Percentiles rank a stretch among this genome's conserved stretches.
Conservation (phyloP, 768 basidiomycete genomes). For the Tylopilus rubrobrunneus region DNA sequence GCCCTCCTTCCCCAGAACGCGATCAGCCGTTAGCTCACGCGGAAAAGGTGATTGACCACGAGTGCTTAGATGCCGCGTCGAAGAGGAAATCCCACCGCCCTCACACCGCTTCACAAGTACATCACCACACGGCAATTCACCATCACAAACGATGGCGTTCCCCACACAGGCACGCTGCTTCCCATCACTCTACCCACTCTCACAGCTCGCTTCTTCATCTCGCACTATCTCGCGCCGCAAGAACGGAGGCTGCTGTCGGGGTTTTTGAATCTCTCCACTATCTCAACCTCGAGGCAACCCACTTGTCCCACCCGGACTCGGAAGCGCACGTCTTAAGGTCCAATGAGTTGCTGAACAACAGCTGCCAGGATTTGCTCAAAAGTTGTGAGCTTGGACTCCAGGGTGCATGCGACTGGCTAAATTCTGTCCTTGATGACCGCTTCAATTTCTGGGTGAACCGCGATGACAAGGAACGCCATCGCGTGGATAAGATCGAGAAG, state of each 20-base stretch:
- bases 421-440: too few species aligned
- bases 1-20: constrained; percentile 29
- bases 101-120: constrained; percentile 1
- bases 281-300: too few species aligned
- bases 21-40: neutral
- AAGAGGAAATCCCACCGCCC: neutral
- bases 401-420: too few species aligned
- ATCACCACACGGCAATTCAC: constrained; percentile 2
- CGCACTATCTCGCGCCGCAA: constrained; percentile 32
- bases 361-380: too few species aligned
- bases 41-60: neutral
- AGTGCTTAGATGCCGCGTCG: neutral
- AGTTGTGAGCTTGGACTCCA: too few species aligned
- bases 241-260: too few species aligned
- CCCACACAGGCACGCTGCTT: constrained; percentile 7
- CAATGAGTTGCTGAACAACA: too few species aligned
- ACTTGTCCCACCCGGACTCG: too few species aligned
- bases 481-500: constrained; percentile 34
- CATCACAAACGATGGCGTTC: constrained; percentile 10
- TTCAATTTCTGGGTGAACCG: too few species aligned
- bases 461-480: constrained; percentile 29
- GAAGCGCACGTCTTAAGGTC: too few species aligned
- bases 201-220: constrained; percentile 40
- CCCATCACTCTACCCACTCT: constrained; percentile 29
- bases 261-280: too few species aligned